Percentiles rank a stretch among this genome's conserved stretches.
Conservation (phyloP, 768 basidiomycete species). For the Kwoniella pini region DNA sequence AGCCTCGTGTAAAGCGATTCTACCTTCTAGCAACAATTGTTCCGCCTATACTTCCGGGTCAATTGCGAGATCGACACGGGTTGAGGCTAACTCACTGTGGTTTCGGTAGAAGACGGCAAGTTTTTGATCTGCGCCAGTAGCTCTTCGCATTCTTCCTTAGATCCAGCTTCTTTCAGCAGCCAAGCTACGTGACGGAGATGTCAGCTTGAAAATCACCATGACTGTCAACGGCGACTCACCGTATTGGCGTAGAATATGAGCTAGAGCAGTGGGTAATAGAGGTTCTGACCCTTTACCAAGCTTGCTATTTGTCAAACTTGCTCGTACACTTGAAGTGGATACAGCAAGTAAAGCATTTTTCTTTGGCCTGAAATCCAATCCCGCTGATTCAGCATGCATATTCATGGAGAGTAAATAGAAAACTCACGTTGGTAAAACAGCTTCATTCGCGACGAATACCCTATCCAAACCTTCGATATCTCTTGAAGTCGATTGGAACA, state of each 20-base stretch:
- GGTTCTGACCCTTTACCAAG: constrained; percentile 23
- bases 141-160: constrained; percentile 56
- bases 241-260: constrained; percentile 45
- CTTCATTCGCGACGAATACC: constrained; percentile 54
- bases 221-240: constrained; percentile 22
- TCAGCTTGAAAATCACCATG: background rate
- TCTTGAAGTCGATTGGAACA: constrained; percentile 55
- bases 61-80: background rate
- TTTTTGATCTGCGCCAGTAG: constrained; percentile 62
- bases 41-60: constrained; percentile 61
- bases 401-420: background rate
- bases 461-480: constrained; percentile 57
- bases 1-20: constrained; percentile 73
- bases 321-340: constrained; percentile 13
- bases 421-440: constrained; percentile 39
- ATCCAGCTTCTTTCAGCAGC: constrained; percentile 29
- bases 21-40: constrained; percentile 72
- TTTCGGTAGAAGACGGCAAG: constrained; percentile 55
- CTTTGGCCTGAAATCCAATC: constrained; percentile 14
- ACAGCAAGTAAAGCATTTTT: constrained; percentile 13
- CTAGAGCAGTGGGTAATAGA: constrained; percentile 32
- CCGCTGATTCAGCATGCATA: constrained; percentile 48
- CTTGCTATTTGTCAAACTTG: constrained; percentile 12
- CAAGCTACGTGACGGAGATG: constrained; percentile 16
- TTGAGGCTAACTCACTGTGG: constrained; percentile 16